Evolutionary conservation across 2,329 filamentous ascomycete genomes (phyloP), one percentile per base, ranked within the genome.

Genomic region (Pseudogymnoascus sp.): DNA sequence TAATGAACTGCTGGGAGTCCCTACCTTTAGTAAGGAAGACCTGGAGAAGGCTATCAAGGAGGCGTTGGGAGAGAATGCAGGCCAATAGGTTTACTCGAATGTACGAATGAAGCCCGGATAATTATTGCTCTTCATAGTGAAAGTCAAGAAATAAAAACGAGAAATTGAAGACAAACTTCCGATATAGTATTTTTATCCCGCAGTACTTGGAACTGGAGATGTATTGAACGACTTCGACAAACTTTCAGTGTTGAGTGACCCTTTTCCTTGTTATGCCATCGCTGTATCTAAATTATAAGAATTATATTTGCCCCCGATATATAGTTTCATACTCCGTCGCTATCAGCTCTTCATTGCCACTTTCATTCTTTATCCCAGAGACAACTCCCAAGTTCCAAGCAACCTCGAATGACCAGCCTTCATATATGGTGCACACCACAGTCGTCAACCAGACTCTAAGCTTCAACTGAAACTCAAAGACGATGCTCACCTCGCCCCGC

Each of bases 1-100:
- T 63, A 75, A 74, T 63, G 68, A 70, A 41, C 68, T 83, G 11
- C 64, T 83, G 0, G 81, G 80, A 0, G 37, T 84, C 16, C 75
- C 76, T 70, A 69, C 72, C 4, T 69, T 77, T 62, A 77, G 72
- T 0, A 75, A 81, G 7, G 74, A 71, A 7, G 75, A 78, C 24
- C 59, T 82, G 4, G 70, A 76, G 65, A 74, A 72, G 4, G 63
- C 72, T 26, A 62, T 73, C 37, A 69, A 67, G 50, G 28, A 5
- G 0, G 26, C n/a, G 2, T 33, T 56, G 46, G n/a, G 10, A n/a
- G n/a, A 33, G 8, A 31, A n/a, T 33, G 46, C 28, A 56, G n/a
- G 26, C 8, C n/a, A 33, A 8, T 33, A 56, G 46, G 26, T 11
- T 33, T 12, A 26, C n/a, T 19, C 28, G 46, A 6, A 16, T 8